Evolutionary conservation across 495 filamentous ascomycete genomes (phyloP).

Genomic region (Penicillium ochrochloron): DNA sequence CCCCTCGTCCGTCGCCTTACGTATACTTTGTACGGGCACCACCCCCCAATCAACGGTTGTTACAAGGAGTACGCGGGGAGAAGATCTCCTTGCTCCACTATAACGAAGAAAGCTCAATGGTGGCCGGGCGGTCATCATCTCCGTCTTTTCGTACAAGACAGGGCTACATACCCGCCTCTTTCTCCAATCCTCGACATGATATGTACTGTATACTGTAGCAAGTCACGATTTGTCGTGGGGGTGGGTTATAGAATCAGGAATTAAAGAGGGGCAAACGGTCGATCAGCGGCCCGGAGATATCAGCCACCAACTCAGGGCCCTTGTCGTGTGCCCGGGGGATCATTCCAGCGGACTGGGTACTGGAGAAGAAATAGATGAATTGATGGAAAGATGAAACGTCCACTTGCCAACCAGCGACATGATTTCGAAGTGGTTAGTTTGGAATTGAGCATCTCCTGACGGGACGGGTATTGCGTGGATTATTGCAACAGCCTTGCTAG

Average conservation of each 20-base stretch:
- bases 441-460: neutral
- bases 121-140: neutral
- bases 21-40: neutral
- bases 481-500: neutral
- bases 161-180: neutral
- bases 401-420: neutral
- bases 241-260: neutral
- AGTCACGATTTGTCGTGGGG: neutral
- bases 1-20: neutral
- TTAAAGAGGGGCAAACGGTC: constrained; percentile 5
- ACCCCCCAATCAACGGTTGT: neutral
- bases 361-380: neutral
- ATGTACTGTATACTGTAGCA: too few relatives aligned
- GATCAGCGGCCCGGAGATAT: constrained; percentile 13
- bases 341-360: neutral
- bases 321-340: neutral
- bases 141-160: neutral
- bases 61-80: constrained; percentile 9
- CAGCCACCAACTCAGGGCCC: constrained; percentile 14
- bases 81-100: constrained; percentile 3
- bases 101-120: neutral
- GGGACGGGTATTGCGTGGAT: neutral
- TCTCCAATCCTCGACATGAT: neutral
- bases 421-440: neutral
- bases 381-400: neutral